Evolutionary conservation across 805 yeast species (phyloP), one percentile per base, ranked within the genome.

Genomic region (Sugiyamaella smithiae): DNA sequence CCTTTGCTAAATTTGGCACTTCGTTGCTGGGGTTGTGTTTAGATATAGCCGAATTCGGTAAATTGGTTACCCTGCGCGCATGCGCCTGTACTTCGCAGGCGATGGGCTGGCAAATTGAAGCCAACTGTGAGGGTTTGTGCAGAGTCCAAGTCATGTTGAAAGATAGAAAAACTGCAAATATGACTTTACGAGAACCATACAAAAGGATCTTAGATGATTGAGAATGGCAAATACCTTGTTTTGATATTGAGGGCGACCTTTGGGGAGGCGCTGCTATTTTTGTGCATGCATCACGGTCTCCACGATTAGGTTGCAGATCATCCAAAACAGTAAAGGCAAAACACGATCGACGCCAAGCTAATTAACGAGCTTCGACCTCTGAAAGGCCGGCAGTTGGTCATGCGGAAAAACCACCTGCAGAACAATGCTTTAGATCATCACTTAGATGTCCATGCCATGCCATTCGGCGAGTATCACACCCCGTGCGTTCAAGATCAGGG

Each of bases 1-100:
- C 29, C 29, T 35, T 12, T 35, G 38, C 38, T 35, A 35, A 16
- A 26, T 25, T 26, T 26, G 33, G 32, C 12, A 17, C 43, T 16
- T 26, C 14, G 19, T 31, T 26, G 43, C 33, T 16, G 43, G 32
- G 28, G 43, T 22, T 16, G n/a, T 40, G 43, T 40, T 40, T 40
- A 26, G 43, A 16, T 26, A 14, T 40, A 11, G 20, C 43, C 43
- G 20, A 11, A 40, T 26, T 9, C 22, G 43, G 43, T 16, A 40
- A 40, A 40, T 26, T 25, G 20, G 33, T 19, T 25, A 28, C 33
- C 22, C 41, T 19, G 41, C n/a, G 24, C 22, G 40, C 40, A 35
- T 19, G 40, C 40, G 20, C 40, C 40, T 35, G 6, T 16, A 5
- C 33, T n/a, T 29, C 14, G 33, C 14, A 16, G 6, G 33, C 16